Evolutionary conservation across 2,329 filamentous ascomycete species (phyloP).

Genomic region (Pseudogymnoascus verrucosus): DNA sequence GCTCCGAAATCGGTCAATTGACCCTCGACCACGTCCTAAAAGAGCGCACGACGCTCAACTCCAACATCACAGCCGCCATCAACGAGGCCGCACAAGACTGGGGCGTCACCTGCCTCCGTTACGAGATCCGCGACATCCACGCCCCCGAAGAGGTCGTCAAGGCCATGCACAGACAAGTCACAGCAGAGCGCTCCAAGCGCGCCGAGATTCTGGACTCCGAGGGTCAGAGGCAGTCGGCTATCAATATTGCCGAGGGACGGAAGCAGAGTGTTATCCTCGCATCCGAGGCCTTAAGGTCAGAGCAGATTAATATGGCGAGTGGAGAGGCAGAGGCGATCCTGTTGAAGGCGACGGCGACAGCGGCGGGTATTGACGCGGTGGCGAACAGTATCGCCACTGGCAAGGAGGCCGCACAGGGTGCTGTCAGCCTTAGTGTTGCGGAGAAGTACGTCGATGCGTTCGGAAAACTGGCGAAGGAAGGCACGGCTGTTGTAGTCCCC

Average conservation of each 20-base stretch:
- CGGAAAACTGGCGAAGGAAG: slow-evolving; percentile 83
- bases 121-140: slow-evolving; percentile 98
- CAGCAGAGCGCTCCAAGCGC: slow-evolving; percentile 91
- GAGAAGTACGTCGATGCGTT: slow-evolving; percentile 99
- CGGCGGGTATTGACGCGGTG: slow-evolving; percentile 79
- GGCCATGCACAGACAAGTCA: slow-evolving; percentile 97
- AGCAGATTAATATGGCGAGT: slow-evolving; percentile 85
- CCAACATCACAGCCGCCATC: slow-evolving; percentile 97
- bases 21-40: slow-evolving; percentile 96
- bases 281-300: slow-evolving; percentile 79
- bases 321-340: slow-evolving; percentile 93
- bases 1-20: slow-evolving; percentile 93
- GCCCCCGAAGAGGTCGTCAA: slow-evolving; percentile 88
- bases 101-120: slow-evolving; percentile 92
- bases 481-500: slow-evolving; percentile 89
- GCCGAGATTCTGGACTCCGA: slow-evolving; percentile 97
- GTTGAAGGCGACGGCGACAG: slow-evolving; percentile 78
- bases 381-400: slow-evolving; percentile 67
- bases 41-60: slow-evolving; percentile 91
- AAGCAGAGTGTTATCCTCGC: slow-evolving; percentile 97
- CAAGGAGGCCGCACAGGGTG: slow-evolving; percentile 67
- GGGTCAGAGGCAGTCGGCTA: slow-evolving; percentile 91
- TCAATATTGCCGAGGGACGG: slow-evolving; percentile 96
- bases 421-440: slow-evolving; percentile 79
- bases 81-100: slow-evolving; percentile 96